These are phyloP conservation scores for Colletotrichum orchidophilum DNA, from an alignment of 2,329 filamentous ascomycete species.

Conservation along the genomic window DNA sequence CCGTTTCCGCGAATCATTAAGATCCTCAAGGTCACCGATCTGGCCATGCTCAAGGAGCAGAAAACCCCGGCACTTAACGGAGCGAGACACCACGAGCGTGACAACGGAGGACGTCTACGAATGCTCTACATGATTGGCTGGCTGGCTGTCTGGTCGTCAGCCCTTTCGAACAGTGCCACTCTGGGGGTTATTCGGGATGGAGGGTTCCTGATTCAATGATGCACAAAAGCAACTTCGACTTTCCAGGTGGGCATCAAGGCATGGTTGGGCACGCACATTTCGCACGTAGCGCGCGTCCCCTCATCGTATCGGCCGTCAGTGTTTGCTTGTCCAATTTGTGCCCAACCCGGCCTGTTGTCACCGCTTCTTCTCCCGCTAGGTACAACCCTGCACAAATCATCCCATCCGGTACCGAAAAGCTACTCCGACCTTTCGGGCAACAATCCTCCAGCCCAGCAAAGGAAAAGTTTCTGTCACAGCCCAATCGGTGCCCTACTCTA, in stretches of 20 bases:
- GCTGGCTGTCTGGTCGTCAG: neutral
- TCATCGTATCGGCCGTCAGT: constrained; percentile 30
- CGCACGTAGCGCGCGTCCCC: constrained; percentile 31
- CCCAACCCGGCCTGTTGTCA: constrained; percentile 37
- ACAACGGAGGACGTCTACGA: neutral
- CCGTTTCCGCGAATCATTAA: neutral
- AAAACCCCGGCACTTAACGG: neutral
- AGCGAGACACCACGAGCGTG: neutral
- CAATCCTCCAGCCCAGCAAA: constrained; percentile 38
- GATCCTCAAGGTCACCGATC: neutral
- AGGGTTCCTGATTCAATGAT: constrained; percentile 21
- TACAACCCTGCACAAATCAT: constrained; percentile 44
- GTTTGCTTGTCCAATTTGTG: constrained; percentile 35
- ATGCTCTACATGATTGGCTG: constrained; percentile 12
- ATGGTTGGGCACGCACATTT: constrained; percentile 35
- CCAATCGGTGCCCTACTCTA: constrained; percentile 42
- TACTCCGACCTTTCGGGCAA: constrained; percentile 45
- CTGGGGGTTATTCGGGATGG: neutral
- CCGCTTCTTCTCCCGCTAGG: constrained; percentile 46
- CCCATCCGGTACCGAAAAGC: constrained; percentile 39
- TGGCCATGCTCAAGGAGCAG: neutral
- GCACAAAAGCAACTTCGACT: constrained; percentile 29
- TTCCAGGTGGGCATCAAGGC: constrained; percentile 36
- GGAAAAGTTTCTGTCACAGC: constrained; percentile 38
- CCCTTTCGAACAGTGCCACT: neutral